Percentiles rank a stretch among this genome's conserved stretches.
phyloP scores from a whole-genome alignment of 805 yeast species.

The Candida hungchunana region DNA sequence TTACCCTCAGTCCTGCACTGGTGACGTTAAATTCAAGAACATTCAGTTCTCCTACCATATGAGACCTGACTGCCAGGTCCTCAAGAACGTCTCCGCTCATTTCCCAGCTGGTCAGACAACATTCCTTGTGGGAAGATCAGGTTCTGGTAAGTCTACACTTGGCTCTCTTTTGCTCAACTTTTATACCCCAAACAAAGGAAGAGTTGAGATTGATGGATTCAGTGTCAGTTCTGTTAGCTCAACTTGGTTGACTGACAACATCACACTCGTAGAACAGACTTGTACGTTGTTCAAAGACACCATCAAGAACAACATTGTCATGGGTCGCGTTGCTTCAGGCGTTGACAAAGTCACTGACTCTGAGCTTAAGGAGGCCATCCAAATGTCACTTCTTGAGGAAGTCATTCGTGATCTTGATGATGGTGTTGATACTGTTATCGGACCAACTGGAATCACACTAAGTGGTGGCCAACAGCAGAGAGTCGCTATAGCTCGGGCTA shows the following conservation, averaged over 20 bases:
- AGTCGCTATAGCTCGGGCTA: conserved; percentile 81
- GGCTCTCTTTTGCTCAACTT: conserved; percentile 57
- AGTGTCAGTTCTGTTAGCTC: conserved; percentile 39
- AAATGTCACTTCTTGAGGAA: conserved; percentile 48
- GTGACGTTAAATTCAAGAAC: conserved; percentile 49
- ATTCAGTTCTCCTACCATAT: conserved; percentile 64
- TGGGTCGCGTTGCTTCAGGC: conserved; percentile 38
- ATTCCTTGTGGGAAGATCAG: conserved; percentile 82
- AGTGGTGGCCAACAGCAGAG: conserved; percentile 94
- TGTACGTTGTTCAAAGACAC: conserved; percentile 63
- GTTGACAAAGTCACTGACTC: conserved; percentile 23
- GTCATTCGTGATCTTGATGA: conserved; percentile 45
- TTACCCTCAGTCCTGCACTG: conserved; percentile 33
- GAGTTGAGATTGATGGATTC: conserved; percentile 52
- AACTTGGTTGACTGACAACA: conserved; percentile 53
- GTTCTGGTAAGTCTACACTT: conserved; percentile 89
- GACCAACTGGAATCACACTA: conserved; percentile 42
- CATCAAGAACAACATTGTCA: conserved; percentile 55
- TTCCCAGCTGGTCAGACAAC: conserved; percentile 45
- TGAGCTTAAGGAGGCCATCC: conserved; percentile 40
- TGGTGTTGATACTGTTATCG: conserved; percentile 52
- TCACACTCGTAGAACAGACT: conserved; percentile 72
- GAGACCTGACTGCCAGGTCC: conserved; percentile 42
- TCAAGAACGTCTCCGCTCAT: conserved; percentile 43
- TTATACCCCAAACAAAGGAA: conserved; percentile 51